Evolutionary conservation across 2,329 filamentous ascomycete species (phyloP), one percentile per base, ranked within the genome.

Genomic region (Talaromyces sp.): DNA sequence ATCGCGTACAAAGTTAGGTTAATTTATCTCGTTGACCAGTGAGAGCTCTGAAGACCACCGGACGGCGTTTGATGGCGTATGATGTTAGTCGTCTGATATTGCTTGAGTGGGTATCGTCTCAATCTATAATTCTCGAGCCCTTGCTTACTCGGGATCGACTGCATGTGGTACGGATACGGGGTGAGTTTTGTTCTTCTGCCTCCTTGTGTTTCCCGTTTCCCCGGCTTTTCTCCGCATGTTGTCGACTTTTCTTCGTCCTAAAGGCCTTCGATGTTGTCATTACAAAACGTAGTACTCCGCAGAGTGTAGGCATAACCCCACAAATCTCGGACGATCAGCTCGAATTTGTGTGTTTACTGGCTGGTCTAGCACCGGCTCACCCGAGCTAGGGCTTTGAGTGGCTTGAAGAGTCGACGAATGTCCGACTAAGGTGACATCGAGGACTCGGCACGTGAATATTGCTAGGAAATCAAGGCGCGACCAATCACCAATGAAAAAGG

Each of bases 351-450:
- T 57, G 54, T 42, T 57, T n/a, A 35, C 25, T 28, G 54, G 54
- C 35, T 57, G 54, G 35, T 28, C 4, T 16, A 28, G 54, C 14
- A 28, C 31, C n/a, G 25, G 9, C n/a, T 14, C n/a, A 8, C 23
- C 6, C 31, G 35, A 55, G 28, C 50, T 21, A 21, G 33, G 33
- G 9, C 50, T 40, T 39, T 28, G 35, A 12, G 35, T 42, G 54
- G 54, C 18, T 42, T 25, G 18, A 40, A 42, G 35, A 40, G 14
- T 57, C 35, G 14, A 21, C 54, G 54, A 57, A 57, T 57, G 54
- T 42, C 54, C 54, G 54, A 57, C 25, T 57, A 37, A 57, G 21
- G 54, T 57, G 31, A 37, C 37, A 57, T 57, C 37, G 54, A 54
- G 48, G 18, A 54, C 23, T 37, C 11, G 28, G 35, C 50, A 54